phyloP scores from a whole-genome alignment of 805 yeast genomes.

The Candida dajiaensis region DNA sequence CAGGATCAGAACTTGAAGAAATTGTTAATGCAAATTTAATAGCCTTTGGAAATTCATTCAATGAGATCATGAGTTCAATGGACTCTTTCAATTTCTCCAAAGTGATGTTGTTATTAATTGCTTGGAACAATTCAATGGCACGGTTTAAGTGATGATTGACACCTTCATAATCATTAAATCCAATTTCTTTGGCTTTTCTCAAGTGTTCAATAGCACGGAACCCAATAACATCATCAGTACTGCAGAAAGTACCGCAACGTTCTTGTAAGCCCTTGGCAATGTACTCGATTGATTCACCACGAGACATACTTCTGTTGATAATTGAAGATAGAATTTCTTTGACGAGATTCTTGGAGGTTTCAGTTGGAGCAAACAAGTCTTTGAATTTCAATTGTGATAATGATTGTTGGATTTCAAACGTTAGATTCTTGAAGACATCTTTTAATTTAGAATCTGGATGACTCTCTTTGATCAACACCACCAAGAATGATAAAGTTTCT shows the following conservation, averaged over 20 bases:
- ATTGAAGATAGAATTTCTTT: slow-evolving; percentile 86
- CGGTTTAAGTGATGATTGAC: slow-evolving; percentile 59
- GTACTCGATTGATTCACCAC: slow-evolving; percentile 90
- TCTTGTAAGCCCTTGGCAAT: slow-evolving; percentile 86
- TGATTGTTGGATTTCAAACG: slow-evolving; percentile 61
- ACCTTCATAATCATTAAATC: slow-evolving; percentile 66
- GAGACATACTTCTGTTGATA: slow-evolving; percentile 79
- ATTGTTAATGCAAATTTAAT: slow-evolving; percentile 75
- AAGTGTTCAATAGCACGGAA: slow-evolving; percentile 92
- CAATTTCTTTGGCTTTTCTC: slow-evolving; percentile 77
- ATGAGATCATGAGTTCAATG: slow-evolving; percentile 65
- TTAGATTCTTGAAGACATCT: slow-evolving; percentile 64
- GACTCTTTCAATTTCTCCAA: slow-evolving; percentile 80
- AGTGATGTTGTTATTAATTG: slow-evolving; percentile 71
- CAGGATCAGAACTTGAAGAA: slow-evolving; percentile 62
- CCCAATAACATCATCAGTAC: slow-evolving; percentile 86
- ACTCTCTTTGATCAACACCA: slow-evolving; percentile 73
- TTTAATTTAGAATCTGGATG: slow-evolving; percentile 33
- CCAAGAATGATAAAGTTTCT: slow-evolving; percentile 85
- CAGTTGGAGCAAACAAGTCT: slow-evolving; percentile 70
- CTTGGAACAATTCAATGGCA: slow-evolving; percentile 71
- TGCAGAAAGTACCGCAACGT: slow-evolving; percentile 91
- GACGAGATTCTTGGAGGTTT: slow-evolving; percentile 47
- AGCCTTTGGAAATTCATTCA: slow-evolving; percentile 80
- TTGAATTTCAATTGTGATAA: slow-evolving; percentile 63